Evolutionary conservation across 2,329 filamentous ascomycete genomes (phyloP), one percentile per base, ranked within the genome.

Genomic region (Pseudogymnoascus sp.): DNA sequence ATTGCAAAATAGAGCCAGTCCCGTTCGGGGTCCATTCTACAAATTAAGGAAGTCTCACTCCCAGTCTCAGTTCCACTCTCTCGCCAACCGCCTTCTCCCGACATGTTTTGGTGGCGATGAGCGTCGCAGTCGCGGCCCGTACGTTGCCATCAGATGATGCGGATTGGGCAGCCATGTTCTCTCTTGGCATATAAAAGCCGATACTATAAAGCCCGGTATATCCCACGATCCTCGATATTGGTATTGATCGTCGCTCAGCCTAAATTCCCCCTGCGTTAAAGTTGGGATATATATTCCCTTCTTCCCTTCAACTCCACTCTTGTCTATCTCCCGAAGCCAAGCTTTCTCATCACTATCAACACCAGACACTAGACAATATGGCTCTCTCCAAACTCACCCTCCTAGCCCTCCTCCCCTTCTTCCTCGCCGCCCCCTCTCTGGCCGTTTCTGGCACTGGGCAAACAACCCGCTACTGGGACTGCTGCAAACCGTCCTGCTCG

Each of bases 401-500:
- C 38, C 50, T 70, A 16, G 62, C 66, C 44, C 67, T 70, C 33
- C 63, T 70, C 40, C 69, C 67, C 4, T 68, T 68, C 64, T 66
- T 70, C 59, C 63, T 69, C 28, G 63, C 66, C 16, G 64, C 63
- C 40, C 56, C 63, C 4, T 59, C 67, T 1, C 65, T 65, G 50
- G 67, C 68, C 11, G 44, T 31, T 23, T 68, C 67, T 2, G 69
- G 69, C 18, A 66, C 65, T 8, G 69, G 69, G 62, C 67, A 62
- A 31, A 74, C 75, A 37, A 77, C 75, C 7, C 69, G 80, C 64
- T 83, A 82, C 72, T 82, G 83, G 81, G 86, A 89, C 72, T 89
- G 87, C 77, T 89, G 86, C 77, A 90, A 90, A 77, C 82, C 85
- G 23, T 86, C 84, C 18, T 89, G 86, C 72, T 78, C 79, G 3